A percentile compares a stretch with the other conserved stretches of the same genome.
phyloP scores from a whole-genome alignment of 768 basidiomycete species.

The Pulveroboletus sp. region DNA sequence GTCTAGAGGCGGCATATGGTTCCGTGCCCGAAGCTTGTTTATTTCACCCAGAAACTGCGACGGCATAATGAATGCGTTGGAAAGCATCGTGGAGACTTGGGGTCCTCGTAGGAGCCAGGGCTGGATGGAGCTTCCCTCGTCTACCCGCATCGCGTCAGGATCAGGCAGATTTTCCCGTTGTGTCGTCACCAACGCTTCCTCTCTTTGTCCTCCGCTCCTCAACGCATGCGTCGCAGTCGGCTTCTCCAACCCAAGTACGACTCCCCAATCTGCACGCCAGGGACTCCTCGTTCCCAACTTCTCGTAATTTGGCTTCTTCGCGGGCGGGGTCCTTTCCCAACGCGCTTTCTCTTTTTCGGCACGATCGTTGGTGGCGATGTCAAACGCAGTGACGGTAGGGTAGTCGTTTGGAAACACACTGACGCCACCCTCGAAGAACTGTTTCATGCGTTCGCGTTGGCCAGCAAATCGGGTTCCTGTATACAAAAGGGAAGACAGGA shows the following conservation, averaged over 20 bases:
- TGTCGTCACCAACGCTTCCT: conserved; percentile 46
- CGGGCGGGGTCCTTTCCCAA: conserved; percentile 83
- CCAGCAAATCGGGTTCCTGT: conserved; percentile 85
- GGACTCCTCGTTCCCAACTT: conserved; percentile 64
- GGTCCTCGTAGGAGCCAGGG: conserved; percentile 73
- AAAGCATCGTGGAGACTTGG: conserved; percentile 43
- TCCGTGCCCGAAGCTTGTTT: conserved; percentile 55
- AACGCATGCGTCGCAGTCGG: conserved; percentile 5
- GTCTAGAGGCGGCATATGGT: conserved; percentile 40
- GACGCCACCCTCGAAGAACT: conserved; percentile 75
- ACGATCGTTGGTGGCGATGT: conserved; percentile 42
- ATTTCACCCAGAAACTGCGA: conserved; percentile 48
- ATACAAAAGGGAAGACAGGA: conserved; percentile 74
- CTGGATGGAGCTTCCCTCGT: conserved; percentile 12
- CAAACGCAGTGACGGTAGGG: conserved; percentile 53
- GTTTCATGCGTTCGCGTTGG: conserved; percentile 75
- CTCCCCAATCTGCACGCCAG: conserved; percentile 74
- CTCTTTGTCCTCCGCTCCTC: conserved; percentile 12
- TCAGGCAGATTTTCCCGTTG: conserved; percentile 44
- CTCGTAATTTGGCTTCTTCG: conserved; percentile 73
- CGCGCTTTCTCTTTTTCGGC: conserved; percentile 48
- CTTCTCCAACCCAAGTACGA: conserved; percentile 51
- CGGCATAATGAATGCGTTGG: conserved; percentile 38
- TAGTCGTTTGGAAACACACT: conserved; percentile 81
- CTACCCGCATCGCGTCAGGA: conserved; percentile 10